Percentiles rank a stretch among this genome's conserved stretches.
phyloP scores from a whole-genome alignment of 2,329 filamentous ascomycete genomes.

The Epichloe hybrida region DNA sequence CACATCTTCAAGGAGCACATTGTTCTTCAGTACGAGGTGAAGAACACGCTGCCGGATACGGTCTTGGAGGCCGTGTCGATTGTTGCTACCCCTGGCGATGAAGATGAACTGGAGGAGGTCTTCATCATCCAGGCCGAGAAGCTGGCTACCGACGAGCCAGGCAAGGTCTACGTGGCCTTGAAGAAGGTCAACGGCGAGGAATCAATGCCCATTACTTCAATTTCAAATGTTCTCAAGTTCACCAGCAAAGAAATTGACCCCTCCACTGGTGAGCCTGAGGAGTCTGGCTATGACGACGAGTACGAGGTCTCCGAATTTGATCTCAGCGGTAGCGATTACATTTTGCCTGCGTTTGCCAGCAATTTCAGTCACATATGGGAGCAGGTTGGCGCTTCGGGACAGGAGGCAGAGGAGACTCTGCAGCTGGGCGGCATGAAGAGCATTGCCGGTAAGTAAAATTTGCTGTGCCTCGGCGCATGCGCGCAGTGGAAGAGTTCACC shows the following conservation, averaged over 20 bases:
- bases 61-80: constrained; percentile 83
- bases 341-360: constrained; percentile 83
- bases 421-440: constrained; percentile 81
- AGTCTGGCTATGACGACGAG: constrained; percentile 88
- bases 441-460: constrained; percentile 59
- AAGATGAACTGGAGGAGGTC: constrained; percentile 76
- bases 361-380: constrained; percentile 96
- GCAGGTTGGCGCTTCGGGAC: constrained; percentile 75
- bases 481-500: not conserved
- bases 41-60: constrained; percentile 88
- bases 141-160: constrained; percentile 71
- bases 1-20: constrained; percentile 97
- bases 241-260: constrained; percentile 97
- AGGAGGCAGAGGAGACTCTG: constrained; percentile 83
- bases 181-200: constrained; percentile 65
- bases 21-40: constrained; percentile 92
- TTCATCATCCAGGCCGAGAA: constrained; percentile 86
- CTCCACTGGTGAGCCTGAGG: constrained; percentile 82
- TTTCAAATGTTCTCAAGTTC: constrained; percentile 91
- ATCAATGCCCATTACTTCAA: constrained; percentile 65
- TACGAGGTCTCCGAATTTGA: constrained; percentile 94
- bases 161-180: constrained; percentile 91
- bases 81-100: constrained; percentile 63
- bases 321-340: constrained; percentile 81
- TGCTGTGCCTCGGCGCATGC: not conserved